Evolutionary conservation across 169 alveolate species (phyloP), one percentile per base, ranked within the genome.

Genomic region (Plasmodium sp.): DNA sequence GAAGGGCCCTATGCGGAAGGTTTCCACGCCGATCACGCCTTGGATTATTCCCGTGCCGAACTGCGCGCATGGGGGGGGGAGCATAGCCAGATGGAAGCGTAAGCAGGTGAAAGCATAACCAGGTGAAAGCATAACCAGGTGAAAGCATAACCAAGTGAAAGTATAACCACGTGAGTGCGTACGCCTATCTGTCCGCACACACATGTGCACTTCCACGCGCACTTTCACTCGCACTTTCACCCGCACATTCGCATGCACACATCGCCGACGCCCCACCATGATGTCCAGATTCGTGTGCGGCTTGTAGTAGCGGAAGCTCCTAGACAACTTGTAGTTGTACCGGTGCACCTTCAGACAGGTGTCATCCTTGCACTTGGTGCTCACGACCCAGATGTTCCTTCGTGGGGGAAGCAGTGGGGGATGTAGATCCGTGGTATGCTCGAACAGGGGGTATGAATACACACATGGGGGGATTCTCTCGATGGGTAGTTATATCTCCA

Each of bases 21-120:
- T 83, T n/a, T 80, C 88, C 39, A 84, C 88, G 81, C 94, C 96
- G 31, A 85, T 83, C 22, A 31, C 83, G 41, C 98, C 98, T 77
- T 84, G 84, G 39, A 96, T 95, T 27, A 84, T 82, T 16, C 98
- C 98, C 14, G 98, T 94, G 9, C 96, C 98, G 84, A 96, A 96
- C 92, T 88, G 77, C 0, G 51, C 58, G 74, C 22, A 27, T 3
- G 3, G 36, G 14, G 4, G 43, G n/a, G 39, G 72, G 4, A 12
- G 6, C 27, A 16, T 16, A 51, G 31, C 48, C 9, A 33, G 16
- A 16, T 9, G 16, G 0, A 1, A 7, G 1, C 16, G 2, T 43
- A 43, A 73, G 27, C 2, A 33, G 16, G 54, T 9, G 16, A 9
- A 0, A 5, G 81, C n/a, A 22, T 16, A 34, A 58, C 27, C 56